Evolutionary conservation across 805 yeast genomes (phyloP).

Genomic region (Candida namnaoensis): DNA sequence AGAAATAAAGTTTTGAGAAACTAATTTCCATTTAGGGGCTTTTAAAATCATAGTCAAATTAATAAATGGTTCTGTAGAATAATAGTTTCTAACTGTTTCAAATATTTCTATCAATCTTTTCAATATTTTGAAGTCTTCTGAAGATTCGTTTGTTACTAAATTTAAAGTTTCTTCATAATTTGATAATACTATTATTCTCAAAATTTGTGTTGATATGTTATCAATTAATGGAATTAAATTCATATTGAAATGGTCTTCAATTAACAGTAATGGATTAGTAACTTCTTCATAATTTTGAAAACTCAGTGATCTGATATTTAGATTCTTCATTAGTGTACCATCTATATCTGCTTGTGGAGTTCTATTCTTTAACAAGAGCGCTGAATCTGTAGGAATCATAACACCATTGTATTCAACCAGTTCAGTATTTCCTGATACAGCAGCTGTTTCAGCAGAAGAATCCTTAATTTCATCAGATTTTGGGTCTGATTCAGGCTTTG

Average conservation of each 20-base stretch:
- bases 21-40: too few species aligned
- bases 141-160: constrained; percentile 56
- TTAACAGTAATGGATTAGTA: neutral
- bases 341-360: neutral
- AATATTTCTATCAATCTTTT: constrained; percentile 48
- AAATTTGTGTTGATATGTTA: constrained; percentile 71
- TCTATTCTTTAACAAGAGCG: constrained; percentile 2
- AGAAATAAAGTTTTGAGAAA: neutral
- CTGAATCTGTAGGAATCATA: constrained; percentile 14
- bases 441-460: too few species aligned
- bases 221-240: constrained; percentile 73
- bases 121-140: constrained; percentile 36
- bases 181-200: constrained; percentile 62
- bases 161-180: constrained; percentile 72
- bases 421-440: too few species aligned
- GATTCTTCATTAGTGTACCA: neutral
- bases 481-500: too few species aligned
- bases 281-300: neutral
- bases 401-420: constrained; percentile 6
- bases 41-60: constrained; percentile 31
- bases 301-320: neutral
- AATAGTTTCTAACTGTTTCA: constrained; percentile 55
- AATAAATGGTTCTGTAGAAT: constrained; percentile 32
- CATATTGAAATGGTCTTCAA: constrained; percentile 39
- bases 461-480: too few species aligned